phyloP scores from a whole-genome alignment of 306 rosid species.

The Dalbergia oliveri region DNA sequence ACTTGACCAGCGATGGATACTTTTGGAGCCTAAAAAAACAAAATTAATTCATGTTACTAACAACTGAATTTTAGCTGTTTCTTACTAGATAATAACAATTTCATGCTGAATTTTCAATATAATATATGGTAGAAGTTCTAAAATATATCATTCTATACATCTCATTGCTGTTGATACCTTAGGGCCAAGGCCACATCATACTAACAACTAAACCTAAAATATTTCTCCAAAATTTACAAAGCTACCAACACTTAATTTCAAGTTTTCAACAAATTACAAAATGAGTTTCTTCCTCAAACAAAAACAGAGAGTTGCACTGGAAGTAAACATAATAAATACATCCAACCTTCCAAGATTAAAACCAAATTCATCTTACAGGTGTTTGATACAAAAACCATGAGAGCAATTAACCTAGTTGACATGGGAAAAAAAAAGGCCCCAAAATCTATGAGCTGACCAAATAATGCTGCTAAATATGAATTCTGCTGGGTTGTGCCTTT shows the following conservation, averaged over 20 bases:
- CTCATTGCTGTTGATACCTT: background rate
- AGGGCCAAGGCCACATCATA: background rate
- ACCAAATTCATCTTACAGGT: slow-evolving; percentile 33
- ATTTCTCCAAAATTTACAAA: slow-evolving; percentile 25
- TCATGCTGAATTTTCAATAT: background rate
- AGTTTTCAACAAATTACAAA: slow-evolving; percentile 35
- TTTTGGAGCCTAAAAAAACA: no score
- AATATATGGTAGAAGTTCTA: background rate
- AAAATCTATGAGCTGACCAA: background rate
- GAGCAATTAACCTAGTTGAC: slow-evolving; percentile 1
- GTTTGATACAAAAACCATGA: slow-evolving; percentile 26
- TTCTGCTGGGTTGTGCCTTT: slow-evolving; percentile 69
- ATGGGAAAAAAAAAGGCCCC: background rate
- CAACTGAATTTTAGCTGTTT: background rate
- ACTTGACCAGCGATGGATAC: no score
- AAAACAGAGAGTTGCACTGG: background rate
- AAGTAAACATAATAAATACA: slow-evolving; percentile 19
- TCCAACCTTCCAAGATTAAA: slow-evolving; percentile 6
- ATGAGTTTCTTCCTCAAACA: slow-evolving; percentile 10
- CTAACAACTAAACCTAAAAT: background rate
- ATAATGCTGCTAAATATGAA: slow-evolving; percentile 55
- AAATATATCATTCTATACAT: background rate
- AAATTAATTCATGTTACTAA: background rate
- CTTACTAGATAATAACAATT: background rate
- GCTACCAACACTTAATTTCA: background rate